A percentile compares a stretch with the other conserved stretches of the same genome.
Evolutionary conservation across 345 rosid species (phyloP).

Genomic region (Sapria himalayana): DNA sequence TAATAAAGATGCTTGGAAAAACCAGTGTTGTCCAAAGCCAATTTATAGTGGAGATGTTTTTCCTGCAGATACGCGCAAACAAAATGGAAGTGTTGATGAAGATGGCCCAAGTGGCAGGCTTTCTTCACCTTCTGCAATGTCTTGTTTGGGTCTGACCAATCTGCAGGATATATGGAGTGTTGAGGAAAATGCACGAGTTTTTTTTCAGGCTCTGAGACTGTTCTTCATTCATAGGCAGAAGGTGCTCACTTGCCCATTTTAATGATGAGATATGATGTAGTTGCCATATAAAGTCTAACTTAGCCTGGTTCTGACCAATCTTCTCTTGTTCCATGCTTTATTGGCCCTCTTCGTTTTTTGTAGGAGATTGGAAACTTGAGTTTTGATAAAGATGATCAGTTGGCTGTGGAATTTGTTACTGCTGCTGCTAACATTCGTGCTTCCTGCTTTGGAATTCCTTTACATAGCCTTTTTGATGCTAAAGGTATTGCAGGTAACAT

Average conservation of each 20-base stretch:
- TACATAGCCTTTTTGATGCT: constrained; percentile 96
- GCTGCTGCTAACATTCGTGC: constrained; percentile 99
- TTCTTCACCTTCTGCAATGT: constrained; percentile 47
- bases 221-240: constrained; percentile 56
- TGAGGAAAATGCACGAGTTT: constrained; percentile 54
- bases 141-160: constrained; percentile 71
- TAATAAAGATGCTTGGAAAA: constrained; percentile 95
- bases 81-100: constrained; percentile 41
- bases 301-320: too few relatives aligned
- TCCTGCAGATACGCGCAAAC: constrained; percentile 25
- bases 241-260: constrained; percentile 19
- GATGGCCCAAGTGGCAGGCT: constrained; percentile 18
- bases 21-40: constrained; percentile 56
- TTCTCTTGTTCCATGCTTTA: too few relatives aligned
- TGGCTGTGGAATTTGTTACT: constrained; percentile 93
- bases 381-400: constrained; percentile 97
- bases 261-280: too few relatives aligned
- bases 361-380: constrained; percentile 83
- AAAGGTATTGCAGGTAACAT: constrained; percentile 98
- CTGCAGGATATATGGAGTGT: constrained; percentile 95
- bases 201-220: constrained; percentile 58
- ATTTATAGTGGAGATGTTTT: constrained; percentile 48
- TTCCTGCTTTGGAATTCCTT: constrained; percentile 73
- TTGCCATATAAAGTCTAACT: too few relatives aligned
- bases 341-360: constrained; percentile 7